A percentile compares a stretch with the other conserved stretches of the same genome.
Evolutionary conservation across 495 filamentous ascomycete genomes (phyloP).

Genomic region (Neurospora sp.): DNA sequence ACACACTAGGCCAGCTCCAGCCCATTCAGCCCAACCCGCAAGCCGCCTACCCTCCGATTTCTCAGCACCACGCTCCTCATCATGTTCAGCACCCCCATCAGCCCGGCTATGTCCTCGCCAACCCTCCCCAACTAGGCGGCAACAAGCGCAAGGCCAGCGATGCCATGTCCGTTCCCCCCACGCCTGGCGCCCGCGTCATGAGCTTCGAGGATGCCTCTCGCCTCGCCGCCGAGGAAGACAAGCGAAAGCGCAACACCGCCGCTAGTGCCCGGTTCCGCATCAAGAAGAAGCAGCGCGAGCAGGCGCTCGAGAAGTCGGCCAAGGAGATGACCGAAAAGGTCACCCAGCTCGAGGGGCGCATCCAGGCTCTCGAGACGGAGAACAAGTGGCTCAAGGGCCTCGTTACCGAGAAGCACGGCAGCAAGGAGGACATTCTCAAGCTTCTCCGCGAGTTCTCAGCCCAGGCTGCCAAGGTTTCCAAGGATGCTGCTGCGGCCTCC

Average conservation of each 20-base stretch:
- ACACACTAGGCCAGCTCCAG: slow-evolving; percentile 33
- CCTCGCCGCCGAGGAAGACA: slow-evolving; percentile 88
- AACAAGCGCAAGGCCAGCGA: slow-evolving; percentile 44
- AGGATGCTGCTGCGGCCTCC: background rate
- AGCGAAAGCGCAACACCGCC: slow-evolving; percentile 91
- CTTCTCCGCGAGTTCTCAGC: slow-evolving; percentile 31
- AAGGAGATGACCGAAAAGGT: slow-evolving; percentile 89
- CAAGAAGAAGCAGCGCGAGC: slow-evolving; percentile 99
- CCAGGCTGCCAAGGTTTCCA: slow-evolving; percentile 3
- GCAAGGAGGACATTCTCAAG: slow-evolving; percentile 37
- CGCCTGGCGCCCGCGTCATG: slow-evolving; percentile 19
- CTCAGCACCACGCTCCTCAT: slow-evolving; percentile 22
- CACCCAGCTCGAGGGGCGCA: slow-evolving; percentile 61
- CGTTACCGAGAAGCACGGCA: slow-evolving; percentile 80
- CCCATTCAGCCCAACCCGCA: slow-evolving; percentile 36
- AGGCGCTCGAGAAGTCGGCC: slow-evolving; percentile 78
- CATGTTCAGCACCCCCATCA: background rate
- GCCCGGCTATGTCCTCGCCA: slow-evolving; percentile 31
- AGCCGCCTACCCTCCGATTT: slow-evolving; percentile 23
- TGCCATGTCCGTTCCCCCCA: slow-evolving; percentile 16
- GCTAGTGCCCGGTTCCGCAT: slow-evolving; percentile 90
- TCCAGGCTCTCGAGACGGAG: slow-evolving; percentile 83
- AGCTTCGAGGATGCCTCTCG: slow-evolving; percentile 61
- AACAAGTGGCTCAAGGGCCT: slow-evolving; percentile 95
- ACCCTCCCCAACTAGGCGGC: slow-evolving; percentile 26